Conservation (phyloP, 441 rosid genomes). For the Adansonia madagascariensis region DNA sequence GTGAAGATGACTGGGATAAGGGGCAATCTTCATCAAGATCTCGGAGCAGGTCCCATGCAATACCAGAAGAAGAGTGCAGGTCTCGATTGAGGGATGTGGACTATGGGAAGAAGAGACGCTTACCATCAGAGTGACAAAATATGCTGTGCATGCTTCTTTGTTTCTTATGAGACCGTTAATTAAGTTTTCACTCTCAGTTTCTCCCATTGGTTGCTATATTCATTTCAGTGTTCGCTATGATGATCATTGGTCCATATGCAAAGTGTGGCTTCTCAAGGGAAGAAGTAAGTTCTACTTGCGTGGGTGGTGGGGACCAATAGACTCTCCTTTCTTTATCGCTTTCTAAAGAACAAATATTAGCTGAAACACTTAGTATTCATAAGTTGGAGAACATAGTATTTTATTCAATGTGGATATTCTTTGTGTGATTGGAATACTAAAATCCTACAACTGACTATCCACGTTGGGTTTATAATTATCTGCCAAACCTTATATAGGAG, state of each 20-base stretch:
- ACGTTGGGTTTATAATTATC: constrained; percentile 33
- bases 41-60: constrained; percentile 72
- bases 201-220: constrained; percentile 27
- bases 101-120: constrained; percentile 84
- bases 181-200: constrained; percentile 24
- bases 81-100: constrained; percentile 87
- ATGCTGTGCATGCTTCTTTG: constrained; percentile 27
- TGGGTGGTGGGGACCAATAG: constrained; percentile 39
- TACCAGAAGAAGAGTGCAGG: constrained; percentile 74
- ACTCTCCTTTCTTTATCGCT: constrained; percentile 37
- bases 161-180: constrained; percentile 26
- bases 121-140: constrained; percentile 46
- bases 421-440: constrained; percentile 31
- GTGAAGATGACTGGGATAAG: constrained; percentile 76
- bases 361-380: constrained; percentile 36
- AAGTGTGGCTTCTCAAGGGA: constrained; percentile 39
- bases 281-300: constrained; percentile 53
- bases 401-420: constrained; percentile 38
- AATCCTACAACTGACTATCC: constrained; percentile 37
- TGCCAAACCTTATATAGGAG: constrained; percentile 27
- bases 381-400: constrained; percentile 39
- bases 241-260: constrained; percentile 32
- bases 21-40: constrained; percentile 78
- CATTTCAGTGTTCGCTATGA: constrained; percentile 20
- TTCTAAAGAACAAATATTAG: constrained; percentile 32